Evolutionary conservation across 345 rosid species (phyloP), one percentile per base, ranked within the genome.

Genomic region (Salix purpurea): DNA sequence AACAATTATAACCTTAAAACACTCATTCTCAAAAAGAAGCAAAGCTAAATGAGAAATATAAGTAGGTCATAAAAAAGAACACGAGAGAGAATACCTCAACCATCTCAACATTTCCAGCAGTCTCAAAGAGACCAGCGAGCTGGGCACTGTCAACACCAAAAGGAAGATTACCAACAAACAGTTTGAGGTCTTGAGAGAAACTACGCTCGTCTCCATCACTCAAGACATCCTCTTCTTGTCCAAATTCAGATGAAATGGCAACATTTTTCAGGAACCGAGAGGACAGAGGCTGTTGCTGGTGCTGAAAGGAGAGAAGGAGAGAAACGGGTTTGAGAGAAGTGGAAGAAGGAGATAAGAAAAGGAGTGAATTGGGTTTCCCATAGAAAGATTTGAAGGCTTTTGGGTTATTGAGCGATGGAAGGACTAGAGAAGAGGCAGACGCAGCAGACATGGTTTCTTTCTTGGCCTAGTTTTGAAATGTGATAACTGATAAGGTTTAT

Each of bases 161-260:
- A 2, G 99, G 97, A 65, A 96, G 97, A 71, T 96, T 96, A 76
- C 99, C 99, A 70, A 96, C 99, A 82, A 96, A 96, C 77, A 96
- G 84, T 62, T 92, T 92, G 52, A 91, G 86, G 89, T 93, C 95
- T 7, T 89, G 83, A 14, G 98, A 87, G 89, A 92, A 88, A 19
- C 83, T 82, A 26, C 82, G 80, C 4, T 76, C 89, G 18, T 81
- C 87, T 0, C 77, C 90, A 28, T 85, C 89, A 72, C 85, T 81
- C 30, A 83, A 67, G 16, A 84, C 76, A 12, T 82, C 96, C 75
- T 93, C 96, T 28, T 93, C 94, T 58, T 88, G 90, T 26, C 85
- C 91, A 64, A 83, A 85, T 11, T 89, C 97, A 3, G 92, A 88
- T 0, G 97, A 85, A 58, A 88, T 73, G 1, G 94, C 87, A 21